A percentile compares a stretch with the other conserved stretches of the same genome.
Conservation (phyloP, 176 grass and related monocot species). For the Oryza australiensis region DNA sequence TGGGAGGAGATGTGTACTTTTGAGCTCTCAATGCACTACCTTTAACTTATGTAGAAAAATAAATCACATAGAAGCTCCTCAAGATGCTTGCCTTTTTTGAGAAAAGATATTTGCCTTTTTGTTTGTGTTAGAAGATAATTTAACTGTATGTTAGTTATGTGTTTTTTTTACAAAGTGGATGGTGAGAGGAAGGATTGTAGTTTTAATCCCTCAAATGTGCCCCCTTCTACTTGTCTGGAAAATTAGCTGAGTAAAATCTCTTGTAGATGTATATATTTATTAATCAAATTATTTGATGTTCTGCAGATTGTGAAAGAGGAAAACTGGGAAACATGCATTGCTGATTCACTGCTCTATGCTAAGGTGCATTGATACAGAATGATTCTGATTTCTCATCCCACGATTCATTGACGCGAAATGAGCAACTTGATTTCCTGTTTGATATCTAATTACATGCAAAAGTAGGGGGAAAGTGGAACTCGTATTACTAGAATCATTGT, state of each 20-base stretch:
- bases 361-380: constrained; percentile 49
- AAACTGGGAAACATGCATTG: constrained; percentile 80
- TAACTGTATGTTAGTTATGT: neutral
- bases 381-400: neutral
- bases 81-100: neutral
- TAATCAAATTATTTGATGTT: constrained; percentile 23
- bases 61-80: neutral
- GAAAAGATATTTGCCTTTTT: neutral
- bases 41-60: neutral
- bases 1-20: neutral
- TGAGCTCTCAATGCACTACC: neutral
- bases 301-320: constrained; percentile 83
- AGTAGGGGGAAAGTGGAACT: neutral
- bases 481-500: neutral
- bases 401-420: constrained; percentile 19
- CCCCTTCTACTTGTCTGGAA: neutral
- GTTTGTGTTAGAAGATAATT: neutral
- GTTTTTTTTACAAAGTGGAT: neutral
- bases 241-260: neutral
- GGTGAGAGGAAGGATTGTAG: neutral
- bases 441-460: neutral
- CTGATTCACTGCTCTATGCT: constrained; percentile 70
- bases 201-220: neutral
- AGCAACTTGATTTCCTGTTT: constrained; percentile 7
- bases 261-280: constrained; percentile 2